Conservation (phyloP, 345 rosid genomes). For the Ceriops decandra region DNA sequence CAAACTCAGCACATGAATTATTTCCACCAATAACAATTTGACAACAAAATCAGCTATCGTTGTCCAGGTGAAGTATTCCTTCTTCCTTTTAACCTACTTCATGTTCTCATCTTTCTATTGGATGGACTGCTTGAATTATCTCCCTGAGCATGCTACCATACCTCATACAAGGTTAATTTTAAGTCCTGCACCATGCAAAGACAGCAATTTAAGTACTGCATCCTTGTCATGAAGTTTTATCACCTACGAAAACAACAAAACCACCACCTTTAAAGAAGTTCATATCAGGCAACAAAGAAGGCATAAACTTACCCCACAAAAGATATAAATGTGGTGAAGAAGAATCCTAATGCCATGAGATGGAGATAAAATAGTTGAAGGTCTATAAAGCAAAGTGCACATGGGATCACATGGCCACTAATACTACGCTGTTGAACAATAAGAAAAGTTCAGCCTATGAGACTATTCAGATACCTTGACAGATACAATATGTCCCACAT, state of each 20-base stretch:
- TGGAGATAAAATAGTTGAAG: neutral
- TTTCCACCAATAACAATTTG: too few species aligned
- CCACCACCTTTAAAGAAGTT: too few species aligned
- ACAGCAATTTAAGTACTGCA: neutral
- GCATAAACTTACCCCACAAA: constrained; percentile 4
- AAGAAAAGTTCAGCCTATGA: constrained; percentile 18
- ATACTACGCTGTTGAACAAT: constrained; percentile 15
- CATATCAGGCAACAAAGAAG: neutral
- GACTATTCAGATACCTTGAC: constrained; percentile 14
- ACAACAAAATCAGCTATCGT: too few species aligned
- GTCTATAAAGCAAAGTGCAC: constrained; percentile 24
- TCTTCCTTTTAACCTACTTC: constrained; percentile 14
- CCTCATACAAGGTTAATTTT: neutral
- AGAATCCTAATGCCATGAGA: constrained; percentile 14
- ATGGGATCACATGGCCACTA: constrained; percentile 40
- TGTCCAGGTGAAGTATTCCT: too few species aligned
- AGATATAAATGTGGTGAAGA: constrained; percentile 10
- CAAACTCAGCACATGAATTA: too few species aligned
- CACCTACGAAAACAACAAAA: neutral
- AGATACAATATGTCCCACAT: constrained; percentile 14
- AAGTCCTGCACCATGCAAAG: neutral
- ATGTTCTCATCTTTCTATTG: constrained; percentile 17
- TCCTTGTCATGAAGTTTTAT: constrained; percentile 5
- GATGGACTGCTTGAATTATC: constrained; percentile 8
- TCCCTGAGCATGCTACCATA: constrained; percentile 9